Percentiles rank a stretch among this genome's conserved stretches.
These are phyloP conservation scores for Meyerozyma smithsonii DNA, from an alignment of 1,139 yeast species.

Conservation along the genomic window DNA sequence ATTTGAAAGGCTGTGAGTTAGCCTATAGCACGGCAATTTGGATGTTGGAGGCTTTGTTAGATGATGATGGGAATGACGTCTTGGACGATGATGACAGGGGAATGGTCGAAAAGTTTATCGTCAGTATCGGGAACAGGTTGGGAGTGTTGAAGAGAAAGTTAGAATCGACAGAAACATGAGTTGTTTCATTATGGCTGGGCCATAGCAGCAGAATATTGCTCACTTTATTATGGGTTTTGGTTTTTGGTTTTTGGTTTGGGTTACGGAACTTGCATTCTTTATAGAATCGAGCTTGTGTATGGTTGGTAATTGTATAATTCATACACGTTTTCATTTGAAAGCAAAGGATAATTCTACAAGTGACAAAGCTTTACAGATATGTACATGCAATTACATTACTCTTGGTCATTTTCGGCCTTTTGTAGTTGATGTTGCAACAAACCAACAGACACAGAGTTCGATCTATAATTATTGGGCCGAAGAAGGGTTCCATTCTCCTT, in stretches of 20 bases:
- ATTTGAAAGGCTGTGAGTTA: constrained; percentile 74
- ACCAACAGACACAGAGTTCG: constrained; percentile 41
- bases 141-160: constrained; percentile 50
- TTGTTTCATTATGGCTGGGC: neutral
- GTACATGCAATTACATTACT: neutral
- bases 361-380: neutral
- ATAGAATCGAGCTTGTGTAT: constrained; percentile 1
- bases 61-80: constrained; percentile 30
- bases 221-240: neutral
- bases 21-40: constrained; percentile 89
- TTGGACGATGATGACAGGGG: constrained; percentile 68
- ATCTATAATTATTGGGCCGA: constrained; percentile 30
- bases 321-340: neutral
- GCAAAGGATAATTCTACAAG: neutral
- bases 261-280: constrained; percentile 1
- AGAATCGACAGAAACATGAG: constrained; percentile 8
- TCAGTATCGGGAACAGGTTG: constrained; percentile 67
- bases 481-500: constrained; percentile 17
- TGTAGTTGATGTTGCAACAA: constrained; percentile 27
- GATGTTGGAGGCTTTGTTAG: constrained; percentile 88
- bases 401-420: neutral
- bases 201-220: neutral
- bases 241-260: neutral
- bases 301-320: neutral
- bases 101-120: constrained; percentile 73